Conservation (phyloP, 2,329 filamentous ascomycete species). For the Thelonectria blattea region DNA sequence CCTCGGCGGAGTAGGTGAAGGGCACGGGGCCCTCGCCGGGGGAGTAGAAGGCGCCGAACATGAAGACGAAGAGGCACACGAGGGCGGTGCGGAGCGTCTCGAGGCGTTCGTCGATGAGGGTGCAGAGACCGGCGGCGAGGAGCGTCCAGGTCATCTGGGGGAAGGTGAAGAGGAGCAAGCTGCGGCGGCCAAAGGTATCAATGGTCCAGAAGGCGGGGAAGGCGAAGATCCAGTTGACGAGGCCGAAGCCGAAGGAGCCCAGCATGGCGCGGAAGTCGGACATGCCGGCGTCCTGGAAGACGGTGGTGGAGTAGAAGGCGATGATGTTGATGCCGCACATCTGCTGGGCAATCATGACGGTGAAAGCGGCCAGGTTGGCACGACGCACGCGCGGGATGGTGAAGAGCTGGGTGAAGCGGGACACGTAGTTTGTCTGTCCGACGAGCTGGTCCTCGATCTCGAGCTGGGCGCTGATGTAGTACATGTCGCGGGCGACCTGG, state of each 20-base stretch:
- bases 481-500: constrained; percentile 65
- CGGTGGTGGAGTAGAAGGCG: constrained; percentile 73
- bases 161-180: constrained; percentile 68
- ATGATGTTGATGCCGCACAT: constrained; percentile 75
- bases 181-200: constrained; percentile 69
- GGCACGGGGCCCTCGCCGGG: constrained; percentile 69
- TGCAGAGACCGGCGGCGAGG: constrained; percentile 50
- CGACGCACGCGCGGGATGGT: constrained; percentile 71
- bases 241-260: constrained; percentile 54
- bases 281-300: constrained; percentile 64
- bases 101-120: constrained; percentile 42
- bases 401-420: constrained; percentile 66
- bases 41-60: constrained; percentile 70
- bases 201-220: constrained; percentile 71
- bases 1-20: constrained; percentile 67
- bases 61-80: constrained; percentile 67
- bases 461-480: constrained; percentile 56
- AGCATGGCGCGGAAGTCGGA: constrained; percentile 57
- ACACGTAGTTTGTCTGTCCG: constrained; percentile 49
- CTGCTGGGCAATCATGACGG: constrained; percentile 81
- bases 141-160: constrained; percentile 69
- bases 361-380: constrained; percentile 77
- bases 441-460: constrained; percentile 48
- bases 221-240: constrained; percentile 71
- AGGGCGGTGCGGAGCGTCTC: constrained; percentile 54